Evolutionary conservation across 768 basidiomycete species (phyloP).

Genomic region (Tulasnella sp.): DNA sequence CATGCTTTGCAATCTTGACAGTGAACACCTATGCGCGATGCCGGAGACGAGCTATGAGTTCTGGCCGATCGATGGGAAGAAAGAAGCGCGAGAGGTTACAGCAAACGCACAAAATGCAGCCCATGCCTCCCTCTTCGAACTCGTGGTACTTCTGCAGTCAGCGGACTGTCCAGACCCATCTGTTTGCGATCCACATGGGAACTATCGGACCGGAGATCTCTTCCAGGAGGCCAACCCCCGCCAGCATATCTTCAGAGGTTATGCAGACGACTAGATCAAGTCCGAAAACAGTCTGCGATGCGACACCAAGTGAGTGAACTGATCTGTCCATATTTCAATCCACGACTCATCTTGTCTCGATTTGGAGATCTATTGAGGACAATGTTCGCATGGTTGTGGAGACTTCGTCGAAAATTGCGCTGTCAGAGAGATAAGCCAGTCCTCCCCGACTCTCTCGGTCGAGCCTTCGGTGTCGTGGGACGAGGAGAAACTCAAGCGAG

Average conservation of each 20-base stretch:
- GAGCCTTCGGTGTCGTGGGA: constrained; percentile 44
- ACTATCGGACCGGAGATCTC: constrained; percentile 75
- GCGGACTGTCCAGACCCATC: constrained; percentile 55
- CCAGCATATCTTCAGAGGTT: constrained; percentile 52
- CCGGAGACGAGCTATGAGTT: constrained; percentile 59
- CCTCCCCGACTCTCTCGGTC: constrained; percentile 65
- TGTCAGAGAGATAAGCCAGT: constrained; percentile 65
- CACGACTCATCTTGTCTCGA: constrained; percentile 13
- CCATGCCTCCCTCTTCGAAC: constrained; percentile 47
- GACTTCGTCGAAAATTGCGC: constrained; percentile 60
- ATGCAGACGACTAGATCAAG: constrained; percentile 82
- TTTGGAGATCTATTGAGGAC: constrained; percentile 57
- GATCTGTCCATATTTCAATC: neutral
- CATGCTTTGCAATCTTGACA: constrained; percentile 52
- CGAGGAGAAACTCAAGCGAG: constrained; percentile 49
- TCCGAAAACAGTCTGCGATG: constrained; percentile 66
- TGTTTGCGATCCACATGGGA: constrained; percentile 48
- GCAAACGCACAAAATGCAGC: constrained; percentile 20
- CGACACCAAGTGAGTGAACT: constrained; percentile 56
- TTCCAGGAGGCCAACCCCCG: constrained; percentile 54
- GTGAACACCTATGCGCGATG: constrained; percentile 44
- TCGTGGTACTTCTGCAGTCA: constrained; percentile 57
- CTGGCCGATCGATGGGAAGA: constrained; percentile 37
- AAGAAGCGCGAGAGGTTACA: constrained; percentile 26
- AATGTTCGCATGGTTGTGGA: constrained; percentile 56